Percentiles rank a stretch among this genome's conserved stretches.
These are phyloP conservation scores for Pezicula radicicola DNA, from an alignment of 2,329 filamentous ascomycete species.

Conservation along the genomic window DNA sequence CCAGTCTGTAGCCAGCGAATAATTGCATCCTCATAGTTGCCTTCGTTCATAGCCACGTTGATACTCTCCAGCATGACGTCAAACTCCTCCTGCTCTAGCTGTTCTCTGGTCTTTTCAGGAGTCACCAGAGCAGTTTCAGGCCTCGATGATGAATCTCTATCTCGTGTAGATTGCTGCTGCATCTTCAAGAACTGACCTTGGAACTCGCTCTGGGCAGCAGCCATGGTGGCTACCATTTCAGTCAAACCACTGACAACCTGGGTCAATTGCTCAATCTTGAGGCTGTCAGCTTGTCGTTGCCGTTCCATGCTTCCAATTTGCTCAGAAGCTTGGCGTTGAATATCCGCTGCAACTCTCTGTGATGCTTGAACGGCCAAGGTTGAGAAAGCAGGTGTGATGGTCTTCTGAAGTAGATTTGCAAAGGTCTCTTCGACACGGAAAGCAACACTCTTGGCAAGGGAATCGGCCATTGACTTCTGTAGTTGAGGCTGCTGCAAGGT, in stretches of 20 bases:
- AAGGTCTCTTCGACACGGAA: slow-evolving; percentile 70
- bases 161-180: slow-evolving; percentile 45
- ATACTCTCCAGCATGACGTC: slow-evolving; percentile 55
- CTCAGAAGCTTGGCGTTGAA: slow-evolving; percentile 54
- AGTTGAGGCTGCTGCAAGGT: slow-evolving; percentile 73
- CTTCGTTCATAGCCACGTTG: slow-evolving; percentile 57
- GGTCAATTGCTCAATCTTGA: slow-evolving; percentile 72
- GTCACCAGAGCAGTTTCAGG: slow-evolving; percentile 17
- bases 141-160: slow-evolving; percentile 27
- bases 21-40: slow-evolving; percentile 59
- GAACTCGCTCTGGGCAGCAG: slow-evolving; percentile 63
- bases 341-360: slow-evolving; percentile 63
- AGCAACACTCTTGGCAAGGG: slow-evolving; percentile 64
- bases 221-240: slow-evolving; percentile 69
- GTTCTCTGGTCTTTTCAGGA: slow-evolving; percentile 39
- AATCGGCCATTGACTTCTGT: slow-evolving; percentile 68
- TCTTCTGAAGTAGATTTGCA: slow-evolving; percentile 54
- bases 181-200: slow-evolving; percentile 62
- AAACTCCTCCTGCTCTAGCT: slow-evolving; percentile 49
- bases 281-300: slow-evolving; percentile 31
- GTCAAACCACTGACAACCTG: slow-evolving; percentile 63
- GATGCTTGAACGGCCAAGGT: slow-evolving; percentile 63
- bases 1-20: slow-evolving; percentile 66
- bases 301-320: slow-evolving; percentile 25
- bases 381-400: slow-evolving; percentile 64